phyloP scores from a whole-genome alignment of 495 filamentous ascomycete species.

The Penicillium manginii region DNA sequence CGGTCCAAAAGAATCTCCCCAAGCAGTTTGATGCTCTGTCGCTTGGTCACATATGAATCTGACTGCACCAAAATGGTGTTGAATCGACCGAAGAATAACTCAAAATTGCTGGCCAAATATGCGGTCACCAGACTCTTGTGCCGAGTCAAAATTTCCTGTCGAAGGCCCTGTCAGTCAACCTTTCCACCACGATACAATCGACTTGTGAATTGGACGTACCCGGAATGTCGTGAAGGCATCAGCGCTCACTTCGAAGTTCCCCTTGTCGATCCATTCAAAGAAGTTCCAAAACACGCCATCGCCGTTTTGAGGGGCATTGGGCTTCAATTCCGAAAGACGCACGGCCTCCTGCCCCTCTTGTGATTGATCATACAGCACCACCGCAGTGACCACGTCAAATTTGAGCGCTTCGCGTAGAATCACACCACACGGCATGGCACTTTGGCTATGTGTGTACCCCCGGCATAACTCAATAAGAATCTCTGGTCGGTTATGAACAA shows the following conservation, averaged over 20 bases:
- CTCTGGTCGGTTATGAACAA: constrained; percentile 82
- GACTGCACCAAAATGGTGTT: constrained; percentile 87
- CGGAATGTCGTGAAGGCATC: constrained; percentile 97
- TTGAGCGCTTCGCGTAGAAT: constrained; percentile 92
- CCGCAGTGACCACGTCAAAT: constrained; percentile 81
- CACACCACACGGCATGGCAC: constrained; percentile 88
- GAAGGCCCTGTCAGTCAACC: constrained; percentile 1
- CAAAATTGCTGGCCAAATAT: constrained; percentile 86
- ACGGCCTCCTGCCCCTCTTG: constrained; percentile 57
- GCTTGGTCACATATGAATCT: constrained; percentile 95
- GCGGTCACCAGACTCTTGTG: constrained; percentile 87
- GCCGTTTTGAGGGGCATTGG: constrained; percentile 67
- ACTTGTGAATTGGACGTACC: constrained; percentile 52
- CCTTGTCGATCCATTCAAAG: constrained; percentile 94
- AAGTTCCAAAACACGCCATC: constrained; percentile 95
- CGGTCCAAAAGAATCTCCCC: constrained; percentile 94
- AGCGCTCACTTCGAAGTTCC: constrained; percentile 93
- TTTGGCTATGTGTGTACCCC: constrained; percentile 87
- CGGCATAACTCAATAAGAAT: constrained; percentile 85
- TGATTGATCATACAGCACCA: constrained; percentile 91
- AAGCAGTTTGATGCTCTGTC: constrained; percentile 95
- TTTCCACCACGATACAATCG: not conserved
- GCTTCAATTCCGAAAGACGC: constrained; percentile 66
- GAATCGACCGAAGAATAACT: constrained; percentile 87
- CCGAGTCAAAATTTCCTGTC: constrained; percentile 86